Evolutionary conservation across 169 alveolate genomes (phyloP).

Genomic region (Amoebophrya sp.): DNA sequence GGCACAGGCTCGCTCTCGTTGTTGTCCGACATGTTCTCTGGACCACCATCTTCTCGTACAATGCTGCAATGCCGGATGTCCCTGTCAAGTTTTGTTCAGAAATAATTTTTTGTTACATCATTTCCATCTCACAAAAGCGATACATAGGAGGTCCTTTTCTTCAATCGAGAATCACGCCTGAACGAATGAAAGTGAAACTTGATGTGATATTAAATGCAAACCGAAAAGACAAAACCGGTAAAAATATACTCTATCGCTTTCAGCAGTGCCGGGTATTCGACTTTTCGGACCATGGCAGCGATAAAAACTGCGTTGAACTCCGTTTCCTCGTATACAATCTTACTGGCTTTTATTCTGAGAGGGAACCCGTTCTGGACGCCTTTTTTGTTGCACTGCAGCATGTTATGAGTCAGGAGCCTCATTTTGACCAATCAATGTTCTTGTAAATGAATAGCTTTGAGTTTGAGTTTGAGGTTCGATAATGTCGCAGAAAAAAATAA

Average conservation of each 20-base stretch:
- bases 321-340: background rate
- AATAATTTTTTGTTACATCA: no score
- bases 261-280: conserved; percentile 17
- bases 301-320: background rate
- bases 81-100: background rate
- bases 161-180: no score
- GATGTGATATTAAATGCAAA: no score
- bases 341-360: background rate
- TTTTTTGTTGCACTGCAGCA: background rate
- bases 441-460: no score
- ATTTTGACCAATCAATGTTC: no score
- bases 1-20: no score
- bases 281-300: background rate
- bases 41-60: background rate
- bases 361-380: conserved; percentile 13
- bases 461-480: no score
- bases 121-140: no score
- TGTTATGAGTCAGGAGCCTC: background rate
- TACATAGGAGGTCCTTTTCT: no score
- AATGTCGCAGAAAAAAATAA: no score
- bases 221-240: no score
- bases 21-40: background rate
- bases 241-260: background rate
- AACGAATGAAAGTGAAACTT: no score
- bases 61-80: background rate